These are phyloP conservation scores for Hygrophorus pudorinus DNA, from an alignment of 768 basidiomycete genomes.

Conservation along the genomic window DNA sequence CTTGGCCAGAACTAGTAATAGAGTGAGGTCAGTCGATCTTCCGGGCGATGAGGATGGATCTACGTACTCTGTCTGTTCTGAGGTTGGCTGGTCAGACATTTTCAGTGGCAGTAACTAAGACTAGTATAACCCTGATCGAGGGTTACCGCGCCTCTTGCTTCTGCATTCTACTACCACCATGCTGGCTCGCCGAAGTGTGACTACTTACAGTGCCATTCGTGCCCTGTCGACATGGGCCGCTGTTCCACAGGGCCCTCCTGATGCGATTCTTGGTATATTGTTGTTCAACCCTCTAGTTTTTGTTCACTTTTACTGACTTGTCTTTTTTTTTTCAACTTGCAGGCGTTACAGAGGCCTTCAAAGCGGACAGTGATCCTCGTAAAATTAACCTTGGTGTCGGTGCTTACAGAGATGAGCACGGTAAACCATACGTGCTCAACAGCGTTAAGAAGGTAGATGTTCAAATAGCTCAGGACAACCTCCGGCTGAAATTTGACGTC, in stretches of 20 bases:
- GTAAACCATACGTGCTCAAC: slow-evolving; percentile 89
- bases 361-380: slow-evolving; percentile 82
- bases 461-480: not conserved
- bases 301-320: slow-evolving; percentile 2
- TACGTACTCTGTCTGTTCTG: not conserved
- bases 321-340: slow-evolving; percentile 8
- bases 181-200: slow-evolving; percentile 40
- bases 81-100: not conserved
- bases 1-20: slow-evolving; percentile 13
- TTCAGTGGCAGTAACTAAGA: not conserved
- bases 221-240: slow-evolving; percentile 68
- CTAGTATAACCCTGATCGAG: not conserved
- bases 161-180: slow-evolving; percentile 34
- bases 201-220: slow-evolving; percentile 30
- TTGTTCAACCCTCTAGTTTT: slow-evolving; percentile 9
- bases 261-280: slow-evolving; percentile 77
- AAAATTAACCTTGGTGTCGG: slow-evolving; percentile 99
- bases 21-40: too few species aligned
- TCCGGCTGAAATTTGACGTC: not conserved
- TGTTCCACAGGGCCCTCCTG: slow-evolving; percentile 83
- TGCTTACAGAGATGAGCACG: slow-evolving; percentile 87
- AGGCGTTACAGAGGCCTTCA: slow-evolving; percentile 94
- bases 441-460: slow-evolving; percentile 71
- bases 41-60: not conserved
- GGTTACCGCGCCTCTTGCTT: too few species aligned